Evolutionary conservation across 1,139 yeast species (phyloP), one percentile per base, ranked within the genome.

Genomic region (Pichia sp.): DNA sequence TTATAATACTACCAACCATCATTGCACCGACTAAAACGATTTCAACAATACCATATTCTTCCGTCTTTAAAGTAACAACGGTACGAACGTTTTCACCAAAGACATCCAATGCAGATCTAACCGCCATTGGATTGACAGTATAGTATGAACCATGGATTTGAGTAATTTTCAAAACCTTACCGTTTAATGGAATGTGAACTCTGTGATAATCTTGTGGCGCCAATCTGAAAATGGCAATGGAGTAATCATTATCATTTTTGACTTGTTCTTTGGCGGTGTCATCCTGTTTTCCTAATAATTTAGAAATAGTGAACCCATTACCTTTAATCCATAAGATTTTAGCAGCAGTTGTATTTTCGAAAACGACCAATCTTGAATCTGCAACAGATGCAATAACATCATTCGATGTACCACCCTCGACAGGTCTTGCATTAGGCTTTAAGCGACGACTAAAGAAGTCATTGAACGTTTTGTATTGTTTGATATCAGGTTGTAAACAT

Each of bases 181-280:
- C 98, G 51, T 77, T 77, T 1, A 91, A 91, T 0, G 98, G 96
- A 14, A 82, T 76, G 63, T 93, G 99, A 67, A 93, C 91, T 38
- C 99, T 71, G 64, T 93, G 99, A 61, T 93, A 93, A 63, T 93
- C 99, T 64, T 93, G 99, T 0, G 99, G 99, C 0, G 99, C 98
- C 41, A 93, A 69, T 50, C 99, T 70, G 66, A 91, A 91, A 4
- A 91, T 79, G 0, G 87, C 93, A 45, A 91, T 66, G 0, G 88
- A 70, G 40, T 91, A 83, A 33, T 77, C 31, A 30, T 56, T 3
- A 63, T 67, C 2, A 71, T 60, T 42, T 63, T 63, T n/a, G n/a
- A 3, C 10, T 4, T n/a, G n/a, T n/a, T 9, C 27, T 24, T 12
- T 21, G 15, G 14, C 24, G 8, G 22, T 36, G 8, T 11, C 48